phyloP scores from a whole-genome alignment of 371 early-diverging fungal genomes.

The Saksenaea oblongispora region DNA sequence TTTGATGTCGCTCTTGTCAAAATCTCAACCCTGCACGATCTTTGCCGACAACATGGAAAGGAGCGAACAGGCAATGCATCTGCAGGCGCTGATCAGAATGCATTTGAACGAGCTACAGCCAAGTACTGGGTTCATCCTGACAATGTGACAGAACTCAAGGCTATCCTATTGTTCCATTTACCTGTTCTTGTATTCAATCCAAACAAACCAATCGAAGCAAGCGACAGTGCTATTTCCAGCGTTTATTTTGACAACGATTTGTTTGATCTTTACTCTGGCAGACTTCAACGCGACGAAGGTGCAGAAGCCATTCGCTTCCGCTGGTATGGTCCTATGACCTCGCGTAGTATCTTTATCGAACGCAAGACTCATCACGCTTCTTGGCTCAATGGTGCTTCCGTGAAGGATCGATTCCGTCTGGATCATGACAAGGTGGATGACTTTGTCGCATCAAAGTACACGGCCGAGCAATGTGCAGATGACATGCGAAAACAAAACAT shows the following conservation, averaged over 20 bases:
- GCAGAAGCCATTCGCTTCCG: conserved; percentile 93
- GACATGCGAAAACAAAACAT: conserved; percentile 77
- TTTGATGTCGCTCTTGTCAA: conserved; percentile 88
- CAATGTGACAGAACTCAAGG: conserved; percentile 95
- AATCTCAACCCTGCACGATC: conserved; percentile 86
- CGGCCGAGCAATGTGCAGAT: conserved; percentile 69
- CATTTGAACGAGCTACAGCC: conserved; percentile 85
- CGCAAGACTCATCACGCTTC: conserved; percentile 97
- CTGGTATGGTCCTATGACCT: conserved; percentile 78
- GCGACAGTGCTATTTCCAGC: conserved; percentile 89
- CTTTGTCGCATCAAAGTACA: conserved; percentile 82
- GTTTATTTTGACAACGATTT: conserved; percentile 95
- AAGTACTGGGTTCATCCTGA: conserved; percentile 99
- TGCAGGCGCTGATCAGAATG: conserved; percentile 63
- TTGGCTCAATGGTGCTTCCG: conserved; percentile 96
- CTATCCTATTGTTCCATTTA: conserved; percentile 88
- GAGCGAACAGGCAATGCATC: conserved; percentile 43
- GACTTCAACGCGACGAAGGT: conserved; percentile 90
- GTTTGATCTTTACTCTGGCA: conserved; percentile 90
- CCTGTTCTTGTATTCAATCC: conserved; percentile 93
- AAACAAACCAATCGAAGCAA: conserved; percentile 64
- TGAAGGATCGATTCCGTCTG: conserved; percentile 93
- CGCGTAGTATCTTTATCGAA: conserved; percentile 88
- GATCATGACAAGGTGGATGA: conserved; percentile 89
- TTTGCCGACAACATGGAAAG: conserved; percentile 77